Conservation (phyloP, 306 rosid genomes). For the Quercus mongolica region DNA sequence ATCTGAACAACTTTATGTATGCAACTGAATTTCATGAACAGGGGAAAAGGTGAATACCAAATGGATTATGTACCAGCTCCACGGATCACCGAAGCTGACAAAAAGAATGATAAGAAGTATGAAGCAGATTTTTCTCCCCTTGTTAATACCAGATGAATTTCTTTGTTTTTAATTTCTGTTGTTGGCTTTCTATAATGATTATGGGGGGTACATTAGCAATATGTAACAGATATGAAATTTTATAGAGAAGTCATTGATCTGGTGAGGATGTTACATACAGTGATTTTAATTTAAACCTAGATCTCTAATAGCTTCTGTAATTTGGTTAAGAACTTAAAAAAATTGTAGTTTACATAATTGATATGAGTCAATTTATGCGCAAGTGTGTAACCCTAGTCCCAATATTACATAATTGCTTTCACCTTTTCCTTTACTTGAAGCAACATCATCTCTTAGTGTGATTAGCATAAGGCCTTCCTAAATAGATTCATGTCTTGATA, state of each 20-base stretch:
- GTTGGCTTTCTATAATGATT: neutral
- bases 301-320: neutral
- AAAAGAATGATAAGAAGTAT: constrained; percentile 73
- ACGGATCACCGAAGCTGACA: constrained; percentile 91
- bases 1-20: neutral
- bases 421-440: neutral
- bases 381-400: no score
- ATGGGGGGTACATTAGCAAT: neutral
- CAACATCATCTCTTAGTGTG: neutral
- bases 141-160: neutral
- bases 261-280: neutral
- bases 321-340: no score
- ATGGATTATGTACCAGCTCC: constrained; percentile 91
- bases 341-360: no score
- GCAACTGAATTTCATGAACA: constrained; percentile 21
- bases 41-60: constrained; percentile 84
- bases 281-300: neutral
- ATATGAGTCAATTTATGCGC: no score
- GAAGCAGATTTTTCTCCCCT: neutral
- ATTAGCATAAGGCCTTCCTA: neutral
- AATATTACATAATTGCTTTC: neutral
- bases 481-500: neutral
- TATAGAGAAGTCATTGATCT: neutral
- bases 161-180: neutral
- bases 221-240: neutral